Evolutionary conservation across 2,329 filamentous ascomycete species (phyloP), one percentile per base, ranked within the genome.

Genomic region (Aspergillus melleus): DNA sequence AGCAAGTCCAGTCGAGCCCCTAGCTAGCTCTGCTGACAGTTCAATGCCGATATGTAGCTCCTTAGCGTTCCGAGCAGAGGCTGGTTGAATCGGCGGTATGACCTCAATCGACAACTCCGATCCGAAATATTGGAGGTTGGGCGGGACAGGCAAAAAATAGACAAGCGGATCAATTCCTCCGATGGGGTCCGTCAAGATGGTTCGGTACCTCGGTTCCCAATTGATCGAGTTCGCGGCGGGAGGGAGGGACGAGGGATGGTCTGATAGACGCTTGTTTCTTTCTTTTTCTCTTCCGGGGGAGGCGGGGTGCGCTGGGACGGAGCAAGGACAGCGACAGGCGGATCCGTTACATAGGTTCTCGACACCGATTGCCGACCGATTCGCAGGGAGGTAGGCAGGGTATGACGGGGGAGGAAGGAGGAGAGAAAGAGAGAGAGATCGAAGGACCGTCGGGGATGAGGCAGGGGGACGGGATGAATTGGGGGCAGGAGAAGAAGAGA

Each of bases 301-400:
- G 57, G 63, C 57, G 59, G 54, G 58, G 53, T 61, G 59, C 54
- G 60, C 61, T 61, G 59, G 65, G 55, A 36, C 32, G 57, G 63
- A 66, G 64, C 59, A 67, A 66, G 60, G 60, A 58, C 61, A 63
- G 60, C 58, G 55, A 64, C 58, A 64, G 63, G 61, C 63, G 64
- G 26, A 66, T 64, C 63, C 60, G 64, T 68, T 64, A 66, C 66
- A 68, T 68, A 61, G 61, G 64, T 63, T 20, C 61, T 65, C 61
- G 56, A 64, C 60, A 53, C 57, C 58, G 58, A 62, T 55, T 63
- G 39, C 54, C 51, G 53, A 52, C 52, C 60, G 64, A 63, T 62
- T 62, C 54, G 44, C 19, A 49, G 49, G 44, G 56, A 30, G 39
- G 44, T 51, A 57, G 46, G 44, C 53, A 42, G 54, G 46, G 36